A percentile compares a stretch with the other conserved stretches of the same genome.
Conservation (phyloP, 1,284 basidiomycete species). For the Stygiomarasmius scandens region DNA sequence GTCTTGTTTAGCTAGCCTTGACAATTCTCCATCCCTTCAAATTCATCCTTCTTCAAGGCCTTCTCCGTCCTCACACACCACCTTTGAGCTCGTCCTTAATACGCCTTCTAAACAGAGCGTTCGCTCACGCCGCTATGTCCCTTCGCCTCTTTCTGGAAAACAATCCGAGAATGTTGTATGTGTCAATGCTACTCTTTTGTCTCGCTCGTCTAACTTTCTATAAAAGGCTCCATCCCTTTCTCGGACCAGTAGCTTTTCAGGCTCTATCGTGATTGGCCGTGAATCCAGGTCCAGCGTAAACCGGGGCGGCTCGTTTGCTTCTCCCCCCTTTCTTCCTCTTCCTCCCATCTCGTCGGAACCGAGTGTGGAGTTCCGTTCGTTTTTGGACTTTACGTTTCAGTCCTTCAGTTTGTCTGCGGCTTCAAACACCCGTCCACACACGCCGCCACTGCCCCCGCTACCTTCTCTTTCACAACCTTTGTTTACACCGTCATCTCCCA, state of each 20-base stretch:
- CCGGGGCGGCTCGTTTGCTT: background rate
- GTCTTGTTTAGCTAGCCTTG: slow-evolving; percentile 12
- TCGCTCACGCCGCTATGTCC: slow-evolving; percentile 6
- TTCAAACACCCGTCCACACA: slow-evolving; percentile 3
- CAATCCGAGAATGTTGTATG: slow-evolving; percentile 3
- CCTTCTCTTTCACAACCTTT: slow-evolving; percentile 18
- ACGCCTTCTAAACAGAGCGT: background rate
- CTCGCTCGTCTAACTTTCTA: background rate
- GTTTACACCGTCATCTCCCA: slow-evolving; percentile 9
- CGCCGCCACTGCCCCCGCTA: slow-evolving; percentile 13
- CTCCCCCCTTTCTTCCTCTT: slow-evolving; percentile 11
- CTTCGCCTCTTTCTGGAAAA: slow-evolving; percentile 10
- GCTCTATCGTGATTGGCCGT: slow-evolving; percentile 7
- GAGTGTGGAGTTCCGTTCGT: slow-evolving; percentile 9
- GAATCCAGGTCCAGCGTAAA: slow-evolving; percentile 9
- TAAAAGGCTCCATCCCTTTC: slow-evolving; percentile 6
- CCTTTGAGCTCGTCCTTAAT: background rate
- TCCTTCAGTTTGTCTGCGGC: slow-evolving; percentile 14
- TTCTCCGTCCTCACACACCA: background rate
- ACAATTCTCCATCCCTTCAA: slow-evolving; percentile 2
- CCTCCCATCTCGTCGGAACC: slow-evolving; percentile 13
- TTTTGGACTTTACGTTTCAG: slow-evolving; percentile 18
- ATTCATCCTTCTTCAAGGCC: background rate
- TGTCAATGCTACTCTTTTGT: background rate
- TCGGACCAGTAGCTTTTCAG: slow-evolving; percentile 14